Evolutionary conservation across 108 stramenopile genomes (phyloP).

Genomic region (Pelagomonas calceolata): DNA sequence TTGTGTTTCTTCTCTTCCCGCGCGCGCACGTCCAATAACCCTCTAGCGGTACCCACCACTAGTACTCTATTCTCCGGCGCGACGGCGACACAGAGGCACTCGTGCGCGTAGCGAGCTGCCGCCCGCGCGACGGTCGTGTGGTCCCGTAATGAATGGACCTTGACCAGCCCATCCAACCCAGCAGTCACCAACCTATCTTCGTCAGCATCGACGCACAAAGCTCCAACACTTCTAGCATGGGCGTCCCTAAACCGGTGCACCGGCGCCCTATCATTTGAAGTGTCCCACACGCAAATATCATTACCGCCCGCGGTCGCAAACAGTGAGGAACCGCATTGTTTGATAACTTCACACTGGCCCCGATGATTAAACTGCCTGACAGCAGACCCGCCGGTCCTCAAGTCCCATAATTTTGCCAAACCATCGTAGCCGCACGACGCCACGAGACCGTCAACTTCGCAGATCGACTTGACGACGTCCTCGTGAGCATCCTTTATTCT

Average conservation of each 20-base stretch:
- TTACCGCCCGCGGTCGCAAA: constrained; percentile 13
- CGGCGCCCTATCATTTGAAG: constrained; percentile 4
- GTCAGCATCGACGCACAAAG: background rate
- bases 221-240: background rate
- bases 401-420: background rate
- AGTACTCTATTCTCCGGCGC: constrained; percentile 2
- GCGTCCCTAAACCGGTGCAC: constrained; percentile 20
- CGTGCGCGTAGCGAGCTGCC: background rate
- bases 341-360: constrained; percentile 10
- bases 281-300: constrained; percentile 24
- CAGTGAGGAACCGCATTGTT: background rate
- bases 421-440: background rate
- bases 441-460: background rate
- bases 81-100: constrained; percentile 13
- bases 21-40: constrained; percentile 9
- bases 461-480: constrained; percentile 16
- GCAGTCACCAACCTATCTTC: constrained; percentile 12
- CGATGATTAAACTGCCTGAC: constrained; percentile 8
- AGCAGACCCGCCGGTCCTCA: background rate
- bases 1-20: background rate
- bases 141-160: constrained; percentile 11
- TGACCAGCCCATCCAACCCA: constrained; percentile 23
- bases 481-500: background rate
- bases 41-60: constrained; percentile 12
- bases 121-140: background rate